Evolutionary conservation across 1,284 basidiomycete genomes (phyloP), one percentile per base, ranked within the genome.

Genomic region (Moniliophthora roreri): DNA sequence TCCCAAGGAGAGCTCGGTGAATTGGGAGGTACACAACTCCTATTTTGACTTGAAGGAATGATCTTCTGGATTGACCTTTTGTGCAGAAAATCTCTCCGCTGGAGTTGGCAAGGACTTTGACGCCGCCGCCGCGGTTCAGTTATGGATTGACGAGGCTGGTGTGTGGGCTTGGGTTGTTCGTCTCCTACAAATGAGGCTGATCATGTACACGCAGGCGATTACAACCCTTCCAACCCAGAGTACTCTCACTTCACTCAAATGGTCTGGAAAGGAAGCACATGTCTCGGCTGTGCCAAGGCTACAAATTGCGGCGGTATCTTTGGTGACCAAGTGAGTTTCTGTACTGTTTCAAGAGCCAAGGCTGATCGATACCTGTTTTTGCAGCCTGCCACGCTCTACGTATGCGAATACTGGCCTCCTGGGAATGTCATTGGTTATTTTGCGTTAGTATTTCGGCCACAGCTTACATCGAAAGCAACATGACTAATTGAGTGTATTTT

Each of bases 231-330:
- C n/a, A 23, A 44, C 15, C 41, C 41, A 21, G 18, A 44, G 23
- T 44, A 44, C 41, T 44, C 41, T 24, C 41, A 44, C 23, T 44
- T 44, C 21, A 44, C 41, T 44, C 41, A 44, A 8, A 44, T 44
- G 41, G 41, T 44, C 41, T 44, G 41, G 41, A 44, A 44, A 44
- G 6, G 6, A 11, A 44, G 8, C 41, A 44, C 41, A 10, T 21
- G 24, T n/a, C 6, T 44, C 9, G 41, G 41, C 13, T 44, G 41
- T 44, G 41, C 41, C 23, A 21, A 21, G 10, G 41, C 41, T 15
- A 7, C 18, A 21, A 21, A 21, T 23, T 44, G 41, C 23, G 24
- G 24, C n/a, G 41, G 23, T 15, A 44, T 44, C 41, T 44, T 44
- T 24, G 23, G 24, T 15, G 21, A 21, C 41, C 15, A 20, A 13